These are phyloP conservation scores for Paraurostyla sp. DNA, from an alignment of 73 alveolate species.

Conservation along the genomic window DNA sequence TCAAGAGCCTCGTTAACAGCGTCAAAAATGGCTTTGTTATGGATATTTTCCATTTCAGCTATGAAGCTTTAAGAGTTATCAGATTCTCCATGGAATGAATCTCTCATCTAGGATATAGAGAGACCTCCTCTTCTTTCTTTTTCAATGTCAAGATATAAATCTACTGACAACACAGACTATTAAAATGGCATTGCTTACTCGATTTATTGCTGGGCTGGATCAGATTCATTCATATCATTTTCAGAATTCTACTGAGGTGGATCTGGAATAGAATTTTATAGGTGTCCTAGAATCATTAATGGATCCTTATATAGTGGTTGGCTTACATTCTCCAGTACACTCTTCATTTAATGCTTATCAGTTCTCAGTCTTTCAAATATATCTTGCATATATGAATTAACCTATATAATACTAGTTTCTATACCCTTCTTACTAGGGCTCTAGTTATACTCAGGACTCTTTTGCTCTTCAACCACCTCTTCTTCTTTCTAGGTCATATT, in stretches of 20 bases:
- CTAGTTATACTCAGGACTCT: not conserved
- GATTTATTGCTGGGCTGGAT: not conserved
- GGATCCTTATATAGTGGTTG: conserved; percentile 53
- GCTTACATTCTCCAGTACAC: conserved; percentile 37
- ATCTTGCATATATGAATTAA: conserved; percentile 13
- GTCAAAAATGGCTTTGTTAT: conserved; percentile 89
- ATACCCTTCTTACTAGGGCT: conserved; percentile 19
- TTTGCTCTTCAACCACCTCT: not conserved
- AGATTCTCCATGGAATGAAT: conserved; percentile 32
- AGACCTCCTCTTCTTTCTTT: conserved; percentile 57
- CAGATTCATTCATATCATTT: not conserved
- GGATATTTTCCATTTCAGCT: conserved; percentile 89
- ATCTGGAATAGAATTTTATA: conserved; percentile 11
- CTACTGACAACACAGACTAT: conserved; percentile 68
- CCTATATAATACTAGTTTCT: conserved; percentile 25
- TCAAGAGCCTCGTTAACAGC: conserved; percentile 92
- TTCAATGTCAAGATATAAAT: conserved; percentile 72
- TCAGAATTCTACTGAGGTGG: not conserved
- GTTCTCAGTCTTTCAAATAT: conserved; percentile 20
- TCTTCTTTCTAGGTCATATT: too few relatives aligned
- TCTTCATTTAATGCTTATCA: not conserved
- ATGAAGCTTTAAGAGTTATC: conserved; percentile 50
- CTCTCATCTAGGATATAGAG: conserved; percentile 19
- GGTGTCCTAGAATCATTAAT: conserved; percentile 35
- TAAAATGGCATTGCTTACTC: conserved; percentile 47